Evolutionary conservation across 2,329 filamentous ascomycete species (phyloP), one percentile per base, ranked within the genome.

Genomic region (Emydomyces testavorans): DNA sequence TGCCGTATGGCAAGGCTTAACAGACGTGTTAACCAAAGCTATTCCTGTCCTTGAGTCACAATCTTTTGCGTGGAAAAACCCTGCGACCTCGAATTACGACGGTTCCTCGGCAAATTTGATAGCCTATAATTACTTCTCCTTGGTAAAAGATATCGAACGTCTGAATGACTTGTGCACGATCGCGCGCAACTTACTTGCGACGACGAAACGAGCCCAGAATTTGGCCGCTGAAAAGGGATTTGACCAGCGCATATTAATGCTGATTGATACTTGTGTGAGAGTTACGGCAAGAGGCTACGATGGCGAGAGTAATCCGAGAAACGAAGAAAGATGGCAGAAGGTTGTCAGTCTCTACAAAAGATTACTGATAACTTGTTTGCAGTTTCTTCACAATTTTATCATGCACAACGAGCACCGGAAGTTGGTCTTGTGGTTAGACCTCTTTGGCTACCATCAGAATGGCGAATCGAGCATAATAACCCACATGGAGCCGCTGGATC

Each of bases 321-420:
- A 80, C 49, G 76, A 82, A 61, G 76, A 80, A 55, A 76, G 76
- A 54, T 81, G 78, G 77, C 77, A 80, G 62, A 75, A 73, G 61
- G 76, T 80, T 47, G 76, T 81, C 52, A 79, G 78, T 57, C 72
- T 77, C 3, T 81, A 79, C 64, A 81, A 82, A 64, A 77, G 78
- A 56, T 66, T 82, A 15, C 67, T 82, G 56, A 80, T 81, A 48
- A 80, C 77, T 2, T 77, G 76, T 52, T 67, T 82, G n/a, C 79
- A 82, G 58, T 80, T 80, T 54, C 63, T 82, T 48, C 79, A 82
- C 63, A 82, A 82, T 53, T 72, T 81, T 41, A 77, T 80, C 39
- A 78, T 78, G 58, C 74, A 78, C 52, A 82, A 82, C 54, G 78
- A 82, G 62, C 72, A 78, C 50, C 68, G 77, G 32, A 82, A 82